Base-by-base conservation (phyloP, 2,329 filamentous ascomycete genomes). In the Diaporthe eres region DNA sequence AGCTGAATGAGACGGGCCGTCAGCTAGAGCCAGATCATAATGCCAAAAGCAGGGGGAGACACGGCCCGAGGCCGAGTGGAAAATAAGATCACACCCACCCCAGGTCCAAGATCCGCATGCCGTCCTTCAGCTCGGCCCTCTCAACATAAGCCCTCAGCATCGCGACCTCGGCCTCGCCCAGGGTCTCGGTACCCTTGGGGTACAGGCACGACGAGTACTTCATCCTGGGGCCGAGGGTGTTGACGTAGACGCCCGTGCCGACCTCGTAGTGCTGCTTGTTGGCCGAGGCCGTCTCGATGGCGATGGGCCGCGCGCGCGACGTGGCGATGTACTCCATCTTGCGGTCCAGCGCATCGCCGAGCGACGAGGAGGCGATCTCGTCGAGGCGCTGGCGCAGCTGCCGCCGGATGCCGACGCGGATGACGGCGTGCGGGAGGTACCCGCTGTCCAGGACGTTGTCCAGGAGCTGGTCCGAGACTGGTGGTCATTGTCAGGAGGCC, bases 231-330 rank as follows among this genome's bases (percentile, higher is more conserved):
- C 93, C 93, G 17, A 94, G 84, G 82, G 88, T 91, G 39, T 88
- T 89, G 39, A 85, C 83, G 55, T 94, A 82, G 34, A 94, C 90
- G 4, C 90, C 90, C 0, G 92, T 93, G 53, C 91, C 91, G 55
- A 94, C 92, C 83, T 94, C 92, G 80, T 94, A 94, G 83, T 94
- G 92, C 86, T 94, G 92, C 79, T 89, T 85, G 81, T 94, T 94
- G 31, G 93, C 92, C 2, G 87, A 85, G 4, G 86, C 87, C 0
- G 92, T 93, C 82, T 93, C 90, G 78, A 94, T 88, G n/a, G 92
- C 93, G 77, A 94, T 94, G 15, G 92, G 92, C 49, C 88, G 86
- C 22, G 84, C 86, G 28, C 90, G 87, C n/a, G 94, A 85, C 4
- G 87, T 83, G 71, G 90, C 85, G 15, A 94, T 87, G 81, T 92